Evolutionary conservation across 331 rosid genomes (phyloP), one percentile per base, ranked within the genome.

Genomic region (Telfairia occidentalis): DNA sequence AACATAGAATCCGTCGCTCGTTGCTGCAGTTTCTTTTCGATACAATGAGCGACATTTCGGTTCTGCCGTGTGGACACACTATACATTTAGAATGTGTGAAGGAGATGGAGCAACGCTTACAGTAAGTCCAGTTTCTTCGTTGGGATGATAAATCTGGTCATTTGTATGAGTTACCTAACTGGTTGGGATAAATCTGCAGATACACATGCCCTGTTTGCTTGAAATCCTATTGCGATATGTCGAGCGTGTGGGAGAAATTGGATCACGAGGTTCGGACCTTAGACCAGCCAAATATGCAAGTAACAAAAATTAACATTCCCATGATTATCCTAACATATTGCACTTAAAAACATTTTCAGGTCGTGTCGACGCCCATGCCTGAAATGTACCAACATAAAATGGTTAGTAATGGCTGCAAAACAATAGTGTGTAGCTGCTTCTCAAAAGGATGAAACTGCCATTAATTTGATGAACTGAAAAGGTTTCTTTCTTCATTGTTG

Each of bases 151-250:
- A n/a, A n/a, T n/a, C 9, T 28, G 58, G 24, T 45, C 24, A 45
- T 70, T 45, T 28, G 13, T 8, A 42, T 24, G 37, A 69, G 7
- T 43, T 43, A 7, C 10, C 24, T 6, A 23, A 19, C 26, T 60
- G 49, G 40, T 19, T 61, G 49, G 69, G 53, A 74, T 61, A 71
- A 73, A 46, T 74, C 32, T 84, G 58, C 80, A 89, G 95, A 81
- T 87, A 81, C 75, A 74, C 92, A 7, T 91, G 97, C 77, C 97
- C 97, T 7, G 85, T 91, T 74, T 91, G 96, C 84, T 87, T 88
- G 9, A 91, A 91, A 85, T 91, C 97, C 78, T 74, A 82, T 9
- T 77, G 85, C 24, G 92, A 91, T 63, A 86, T 90, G 93, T 81
- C 93, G 70, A 75, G 75, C 66, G 26, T 77, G 76, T 90, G 93